Conservation (phyloP, 257 asterid species). For the Capsicum pubescens region DNA sequence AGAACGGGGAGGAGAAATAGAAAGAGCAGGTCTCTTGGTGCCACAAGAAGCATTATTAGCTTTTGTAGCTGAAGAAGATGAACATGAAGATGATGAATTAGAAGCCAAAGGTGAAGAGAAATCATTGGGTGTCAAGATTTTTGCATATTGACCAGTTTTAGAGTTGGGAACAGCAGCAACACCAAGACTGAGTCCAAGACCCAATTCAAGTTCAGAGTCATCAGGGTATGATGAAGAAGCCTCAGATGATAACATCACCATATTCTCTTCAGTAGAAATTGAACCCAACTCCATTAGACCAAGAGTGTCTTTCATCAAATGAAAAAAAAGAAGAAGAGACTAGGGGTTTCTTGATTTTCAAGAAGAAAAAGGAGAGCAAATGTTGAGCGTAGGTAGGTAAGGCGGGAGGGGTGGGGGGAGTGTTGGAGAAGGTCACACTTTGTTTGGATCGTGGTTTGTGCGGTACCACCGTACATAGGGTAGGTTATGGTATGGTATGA, state of each 20-base stretch:
- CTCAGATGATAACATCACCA: conserved; percentile 52
- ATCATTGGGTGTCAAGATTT: conserved; percentile 65
- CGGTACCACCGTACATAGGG: too few species aligned
- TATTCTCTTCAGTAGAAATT: conserved; percentile 48
- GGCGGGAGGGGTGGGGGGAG: conserved; percentile 43
- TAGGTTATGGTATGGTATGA: too few species aligned
- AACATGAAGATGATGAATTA: conserved; percentile 58
- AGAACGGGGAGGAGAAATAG: conserved; percentile 83
- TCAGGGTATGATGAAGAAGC: conserved; percentile 68
- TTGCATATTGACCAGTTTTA: conserved; percentile 45
- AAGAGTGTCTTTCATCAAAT: conserved; percentile 41
- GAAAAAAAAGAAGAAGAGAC: neutral
- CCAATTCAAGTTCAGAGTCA: conserved; percentile 68
- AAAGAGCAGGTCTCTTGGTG: conserved; percentile 73
- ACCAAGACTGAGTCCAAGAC: conserved; percentile 67
- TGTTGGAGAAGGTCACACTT: conserved; percentile 9
- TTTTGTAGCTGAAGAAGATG: conserved; percentile 58
- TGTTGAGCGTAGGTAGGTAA: conserved; percentile 25
- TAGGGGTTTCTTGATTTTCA: conserved; percentile 9
- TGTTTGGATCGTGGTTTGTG: too few species aligned
- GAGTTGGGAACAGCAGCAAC: conserved; percentile 34
- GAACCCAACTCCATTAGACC: conserved; percentile 35
- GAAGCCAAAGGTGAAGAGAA: conserved; percentile 45
- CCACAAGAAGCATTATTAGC: conserved; percentile 56
- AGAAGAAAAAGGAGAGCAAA: neutral